Base-by-base conservation (phyloP, 2,329 filamentous ascomycete genomes). In the Eutypa lata region DNA sequence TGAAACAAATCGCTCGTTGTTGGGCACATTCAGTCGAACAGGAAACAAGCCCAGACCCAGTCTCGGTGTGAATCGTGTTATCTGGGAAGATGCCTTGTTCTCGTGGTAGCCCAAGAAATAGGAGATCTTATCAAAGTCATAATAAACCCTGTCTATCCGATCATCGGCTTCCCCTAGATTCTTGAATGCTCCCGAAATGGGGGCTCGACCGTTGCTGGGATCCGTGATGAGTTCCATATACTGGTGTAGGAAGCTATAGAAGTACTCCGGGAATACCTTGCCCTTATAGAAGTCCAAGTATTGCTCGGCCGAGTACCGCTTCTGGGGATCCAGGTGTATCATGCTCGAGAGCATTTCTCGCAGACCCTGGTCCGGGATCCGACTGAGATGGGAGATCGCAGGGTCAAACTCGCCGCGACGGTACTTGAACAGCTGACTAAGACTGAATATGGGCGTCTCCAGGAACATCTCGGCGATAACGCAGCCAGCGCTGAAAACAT, bases 141-240 rank as follows among this genome's bases (percentile, higher is more conserved):
- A 84, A 65, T 89, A 97, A 1, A 99, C 87, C 43, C 91, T 85
- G 63, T 97, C 91, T 64, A 99, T 97, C 42, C 94, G 84, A 60
- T 97, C 91, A 69, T 99, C 94, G 1, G 91, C 86, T 69, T 97
- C 91, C 55, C 89, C 89, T 49, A 92, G 77, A 64, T 92, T 95
- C 58, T 82, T 84, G 3, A 79, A 74, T 11, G 83, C 79, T 1
- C 88, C 83, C 10, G 87, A 87, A 42, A 90, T 80, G 11, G 86
- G 82, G 49, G 82, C 86, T 58, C 88, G 87, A 1, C 90, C 91
- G 1, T 90, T 90, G 0, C 88, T 90, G 0, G 92, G 89, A 67
- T 97, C 91, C 3, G 94, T 97, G 57, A 99, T 90, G 51, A 96
- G 82, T 61, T 90, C 90, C 91, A 99, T 97, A 67, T 99, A 96